Evolutionary conservation across 2,329 filamentous ascomycete genomes (phyloP).

Genomic region (Daldinia sp.): DNA sequence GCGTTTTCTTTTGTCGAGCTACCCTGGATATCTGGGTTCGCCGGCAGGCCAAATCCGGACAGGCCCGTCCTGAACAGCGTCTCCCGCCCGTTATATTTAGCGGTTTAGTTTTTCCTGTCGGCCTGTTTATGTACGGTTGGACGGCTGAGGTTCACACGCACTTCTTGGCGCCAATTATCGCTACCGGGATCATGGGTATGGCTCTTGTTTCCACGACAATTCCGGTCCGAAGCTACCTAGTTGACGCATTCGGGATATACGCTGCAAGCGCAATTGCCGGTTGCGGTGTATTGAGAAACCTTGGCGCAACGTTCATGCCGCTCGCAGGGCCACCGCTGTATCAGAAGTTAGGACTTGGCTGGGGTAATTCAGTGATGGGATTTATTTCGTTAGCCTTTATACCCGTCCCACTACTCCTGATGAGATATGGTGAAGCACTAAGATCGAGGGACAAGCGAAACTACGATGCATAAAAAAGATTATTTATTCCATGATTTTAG

Average conservation of each 20-base stretch:
- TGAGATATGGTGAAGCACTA: conserved; percentile 51
- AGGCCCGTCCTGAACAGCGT: conserved; percentile 27
- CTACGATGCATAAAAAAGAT: conserved; percentile 7
- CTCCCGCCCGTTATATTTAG: conserved; percentile 27
- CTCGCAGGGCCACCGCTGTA: conserved; percentile 61
- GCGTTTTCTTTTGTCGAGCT: conserved; percentile 24
- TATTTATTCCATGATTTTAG: background rate
- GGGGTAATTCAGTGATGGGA: conserved; percentile 38
- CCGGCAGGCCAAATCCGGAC: conserved; percentile 18
- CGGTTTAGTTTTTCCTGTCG: conserved; percentile 24
- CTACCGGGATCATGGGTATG: conserved; percentile 24
- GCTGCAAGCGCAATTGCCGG: conserved; percentile 31
- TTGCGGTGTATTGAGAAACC: conserved; percentile 62
- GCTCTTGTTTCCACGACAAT: conserved; percentile 27
- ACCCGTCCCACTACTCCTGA: conserved; percentile 33
- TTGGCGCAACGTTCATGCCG: conserved; percentile 60
- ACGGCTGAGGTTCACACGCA: conserved; percentile 22
- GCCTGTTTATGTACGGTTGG: conserved; percentile 36
- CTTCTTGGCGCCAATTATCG: conserved; percentile 31
- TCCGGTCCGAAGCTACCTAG: conserved; percentile 27
- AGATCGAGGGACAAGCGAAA: conserved; percentile 44
- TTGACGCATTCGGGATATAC: conserved; percentile 31
- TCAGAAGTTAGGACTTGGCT: conserved; percentile 46
- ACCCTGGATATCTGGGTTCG: conserved; percentile 32
- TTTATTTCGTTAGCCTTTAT: conserved; percentile 36